phyloP scores from a whole-genome alignment of 805 yeast genomes.

The Candida parachauliodes region DNA sequence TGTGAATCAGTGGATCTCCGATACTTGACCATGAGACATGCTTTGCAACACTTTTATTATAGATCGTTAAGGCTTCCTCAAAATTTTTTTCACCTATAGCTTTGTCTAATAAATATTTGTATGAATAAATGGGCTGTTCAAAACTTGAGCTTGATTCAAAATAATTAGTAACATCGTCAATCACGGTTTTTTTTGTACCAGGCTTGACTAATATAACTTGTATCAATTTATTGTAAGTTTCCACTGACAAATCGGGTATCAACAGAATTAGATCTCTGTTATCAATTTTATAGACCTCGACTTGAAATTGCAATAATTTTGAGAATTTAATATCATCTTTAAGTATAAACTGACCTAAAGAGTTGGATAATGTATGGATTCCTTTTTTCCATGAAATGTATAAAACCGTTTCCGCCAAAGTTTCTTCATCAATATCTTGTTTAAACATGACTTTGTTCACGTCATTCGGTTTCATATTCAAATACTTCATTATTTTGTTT shows the following conservation, averaged over 20 bases:
- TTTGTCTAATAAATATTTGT: slow-evolving; percentile 26
- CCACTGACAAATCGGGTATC: not conserved
- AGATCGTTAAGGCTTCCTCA: slow-evolving; percentile 23
- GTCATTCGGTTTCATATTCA: slow-evolving; percentile 10
- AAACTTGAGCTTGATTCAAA: slow-evolving; percentile 10
- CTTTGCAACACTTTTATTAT: slow-evolving; percentile 27
- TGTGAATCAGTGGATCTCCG: slow-evolving; percentile 33
- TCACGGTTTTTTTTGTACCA: slow-evolving; percentile 15
- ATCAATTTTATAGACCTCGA: slow-evolving; percentile 11
- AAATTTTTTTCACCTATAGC: slow-evolving; percentile 19
- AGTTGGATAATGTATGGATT: slow-evolving; percentile 6
- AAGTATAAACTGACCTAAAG: slow-evolving; percentile 14
- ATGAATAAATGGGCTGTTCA: slow-evolving; percentile 20
- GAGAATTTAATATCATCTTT: slow-evolving; percentile 22
- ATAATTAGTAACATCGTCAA: slow-evolving; percentile 13
- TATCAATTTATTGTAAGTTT: slow-evolving; percentile 15
- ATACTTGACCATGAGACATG: slow-evolving; percentile 20
- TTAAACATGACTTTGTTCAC: slow-evolving; percentile 14
- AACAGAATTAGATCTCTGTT: slow-evolving; percentile 2
- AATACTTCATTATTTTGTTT: slow-evolving; percentile 9
- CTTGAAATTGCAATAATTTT: slow-evolving; percentile 17
- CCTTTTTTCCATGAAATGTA: slow-evolving; percentile 10
- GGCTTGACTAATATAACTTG: slow-evolving; percentile 14
- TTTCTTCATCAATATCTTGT: slow-evolving; percentile 23
- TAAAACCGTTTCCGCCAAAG: slow-evolving; percentile 18